Base-by-base conservation (phyloP, 2,329 filamentous ascomycete genomes). In the Pyrenophora tritici-repentis region DNA sequence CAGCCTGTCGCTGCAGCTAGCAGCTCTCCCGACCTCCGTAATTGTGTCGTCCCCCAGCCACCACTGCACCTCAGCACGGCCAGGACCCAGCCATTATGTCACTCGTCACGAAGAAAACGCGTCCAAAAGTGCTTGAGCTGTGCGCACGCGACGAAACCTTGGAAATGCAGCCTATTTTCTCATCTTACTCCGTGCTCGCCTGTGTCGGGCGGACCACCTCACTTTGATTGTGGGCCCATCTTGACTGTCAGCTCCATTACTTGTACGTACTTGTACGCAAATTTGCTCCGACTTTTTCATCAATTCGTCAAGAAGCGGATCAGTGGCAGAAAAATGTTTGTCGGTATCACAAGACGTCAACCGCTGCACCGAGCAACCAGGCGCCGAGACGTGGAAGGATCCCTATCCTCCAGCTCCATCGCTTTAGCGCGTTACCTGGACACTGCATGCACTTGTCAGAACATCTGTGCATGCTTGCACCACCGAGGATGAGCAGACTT, bases 31-130 rank as follows among this genome's bases (percentile, higher is more conserved):
- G 66, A 52, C 59, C 54, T 58, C 65, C 62, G 62, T 53, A 44
- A 61, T 56, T 54, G 51, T 59, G 55, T 53, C 50, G 56, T 46
- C 40, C 55, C 26, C 53, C 56, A 62, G 56, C 56, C 61, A 62
- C 58, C 52, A 43, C 58, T 60, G 51, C 56, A 58, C 47, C 55
- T 61, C 50, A 59, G 56, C 61, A 62, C 56, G 62, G 35, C 48
- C 50, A 35, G 42, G n/a, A 47, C 43, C 46, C 48, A 53, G 45
- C 50, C 22, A 58, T 62, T 59, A 61, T 62, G 59, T 66, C 64
- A 68, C 63, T 56, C 14, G 61, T 62, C 69, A 62, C 68, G 69
- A 69, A 46, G 55, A 22, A 51, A 56, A 59, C 67, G 68, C 67
- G 68, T 66, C 55, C 58, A 57, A 56, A 61, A 62, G 56, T 59